phyloP scores from a whole-genome alignment of 2,329 filamentous ascomycete genomes.

The Alternaria ethzedia region DNA sequence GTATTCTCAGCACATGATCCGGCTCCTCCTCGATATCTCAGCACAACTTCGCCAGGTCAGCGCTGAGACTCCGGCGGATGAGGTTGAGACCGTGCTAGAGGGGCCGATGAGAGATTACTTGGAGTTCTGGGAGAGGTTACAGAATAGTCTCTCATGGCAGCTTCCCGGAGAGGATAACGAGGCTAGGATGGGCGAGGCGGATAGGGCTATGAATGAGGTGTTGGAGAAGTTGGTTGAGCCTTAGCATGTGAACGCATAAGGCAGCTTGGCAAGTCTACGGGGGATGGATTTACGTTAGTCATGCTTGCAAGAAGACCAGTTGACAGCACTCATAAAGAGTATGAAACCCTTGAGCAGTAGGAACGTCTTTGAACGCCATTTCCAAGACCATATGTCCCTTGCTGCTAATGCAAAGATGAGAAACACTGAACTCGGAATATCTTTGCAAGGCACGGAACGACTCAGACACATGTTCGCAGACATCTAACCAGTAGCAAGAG shows the following conservation, averaged over 20 bases:
- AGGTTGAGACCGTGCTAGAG: not conserved
- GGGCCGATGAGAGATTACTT: not conserved
- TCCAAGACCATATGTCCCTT: not conserved
- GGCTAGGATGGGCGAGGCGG: not conserved
- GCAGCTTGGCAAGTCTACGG: not conserved
- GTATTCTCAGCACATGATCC: not conserved
- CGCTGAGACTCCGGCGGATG: not conserved
- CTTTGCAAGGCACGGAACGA: too few species aligned
- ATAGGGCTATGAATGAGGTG: not conserved
- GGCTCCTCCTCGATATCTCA: not conserved
- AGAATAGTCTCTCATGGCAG: not conserved
- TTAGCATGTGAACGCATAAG: not conserved
- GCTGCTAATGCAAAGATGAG: not conserved
- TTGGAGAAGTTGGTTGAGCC: slow-evolving; percentile 4
- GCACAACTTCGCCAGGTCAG: not conserved
- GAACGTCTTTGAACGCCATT: not conserved
- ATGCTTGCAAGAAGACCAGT: not conserved
- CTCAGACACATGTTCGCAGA: not conserved
- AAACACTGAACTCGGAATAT: too few species aligned
- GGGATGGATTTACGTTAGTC: not conserved
- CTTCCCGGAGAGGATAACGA: not conserved
- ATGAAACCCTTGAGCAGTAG: too few species aligned
- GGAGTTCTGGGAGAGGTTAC: not conserved
- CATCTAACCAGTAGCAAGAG: not conserved
- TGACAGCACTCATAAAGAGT: not conserved